Base-by-base conservation (phyloP, 129 eudicot species). In the Rutidosis leptorrhynchoides region DNA sequence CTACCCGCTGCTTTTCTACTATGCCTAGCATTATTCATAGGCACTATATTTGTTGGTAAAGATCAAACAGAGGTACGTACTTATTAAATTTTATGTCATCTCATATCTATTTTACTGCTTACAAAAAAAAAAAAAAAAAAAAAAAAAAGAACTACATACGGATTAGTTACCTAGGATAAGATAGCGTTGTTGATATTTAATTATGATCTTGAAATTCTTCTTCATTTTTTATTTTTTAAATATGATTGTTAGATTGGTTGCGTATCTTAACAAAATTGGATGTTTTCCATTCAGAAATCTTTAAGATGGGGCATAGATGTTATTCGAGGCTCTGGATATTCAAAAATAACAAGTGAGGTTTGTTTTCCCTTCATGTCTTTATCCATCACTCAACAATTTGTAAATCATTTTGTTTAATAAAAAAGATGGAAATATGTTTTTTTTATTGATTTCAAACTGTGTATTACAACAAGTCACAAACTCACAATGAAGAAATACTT, bases 1-100 rank as follows among this genome's bases (percentile, higher is more conserved):
- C 67, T 84, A 74, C 77, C 82, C 29, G 76, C 83, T 33, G 78
- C 68, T 67, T 86, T 78, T 73, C 65, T 90, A 20, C 80, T 90
- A 51, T 80, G 76, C 77, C 57, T 82, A 9, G 61, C 79, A 15
- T 66, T 82, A 64, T 51, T 80, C 60, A 60, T 78, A 56, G 81
- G 89, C 62, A 74, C 73, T 64, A 49, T 69, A 48, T 64, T 67
- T 28, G n/a, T 78, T 10, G 66, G 73, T 53, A 74, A 70, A 71
- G 81, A 76, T 67, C 46, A 76, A 55, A 80, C 74, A 46, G 77
- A 78, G 83, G 89, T 82, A 35, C 43, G 89, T 82, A 73, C 35
- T 60, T 37, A 2, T 37, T 11, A 2, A 37, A 45, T 45, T 55
- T 58, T 48, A 19, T 21, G 46, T 68, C 14, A 65, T 9, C 51